phyloP scores from a whole-genome alignment of 2,329 filamentous ascomycete genomes.

The Colletotrichum camelliae region DNA sequence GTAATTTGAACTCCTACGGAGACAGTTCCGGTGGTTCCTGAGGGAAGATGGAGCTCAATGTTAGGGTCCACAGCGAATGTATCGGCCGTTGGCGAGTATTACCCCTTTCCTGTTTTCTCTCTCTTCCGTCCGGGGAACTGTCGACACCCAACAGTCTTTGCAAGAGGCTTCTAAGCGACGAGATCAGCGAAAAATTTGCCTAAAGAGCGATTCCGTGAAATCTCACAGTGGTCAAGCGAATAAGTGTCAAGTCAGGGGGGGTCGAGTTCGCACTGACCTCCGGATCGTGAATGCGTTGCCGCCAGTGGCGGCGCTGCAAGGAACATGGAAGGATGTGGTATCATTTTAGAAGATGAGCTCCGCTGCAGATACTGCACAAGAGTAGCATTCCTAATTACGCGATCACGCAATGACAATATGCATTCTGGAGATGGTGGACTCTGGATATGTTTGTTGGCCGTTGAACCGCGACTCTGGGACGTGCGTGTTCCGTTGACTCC shows the following conservation, averaged over 20 bases:
- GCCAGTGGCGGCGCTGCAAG: not conserved
- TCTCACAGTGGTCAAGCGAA: not conserved
- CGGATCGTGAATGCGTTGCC: not conserved
- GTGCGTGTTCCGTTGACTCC: not conserved
- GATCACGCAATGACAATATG: not conserved
- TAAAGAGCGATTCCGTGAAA: not conserved
- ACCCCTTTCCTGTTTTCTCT: not conserved
- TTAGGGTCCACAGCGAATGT: not conserved
- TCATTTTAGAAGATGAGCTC: not conserved
- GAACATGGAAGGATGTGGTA: not conserved
- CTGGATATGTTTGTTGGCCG: not conserved
- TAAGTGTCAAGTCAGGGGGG: not conserved
- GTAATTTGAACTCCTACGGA: not conserved
- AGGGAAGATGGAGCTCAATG: not conserved
- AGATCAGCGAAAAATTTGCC: not conserved
- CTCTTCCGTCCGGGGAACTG: not conserved
- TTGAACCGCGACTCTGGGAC: not conserved
- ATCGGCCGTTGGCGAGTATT: not conserved
- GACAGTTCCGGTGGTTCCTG: not conserved
- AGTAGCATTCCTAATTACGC: not conserved
- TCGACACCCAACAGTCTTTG: not conserved
- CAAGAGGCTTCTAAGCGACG: not conserved
- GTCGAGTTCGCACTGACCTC: not conserved
- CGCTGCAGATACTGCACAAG: not conserved
- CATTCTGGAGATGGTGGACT: not conserved